Evolutionary conservation across 2,329 filamentous ascomycete genomes (phyloP).

Genomic region (Xylaria sp.): DNA sequence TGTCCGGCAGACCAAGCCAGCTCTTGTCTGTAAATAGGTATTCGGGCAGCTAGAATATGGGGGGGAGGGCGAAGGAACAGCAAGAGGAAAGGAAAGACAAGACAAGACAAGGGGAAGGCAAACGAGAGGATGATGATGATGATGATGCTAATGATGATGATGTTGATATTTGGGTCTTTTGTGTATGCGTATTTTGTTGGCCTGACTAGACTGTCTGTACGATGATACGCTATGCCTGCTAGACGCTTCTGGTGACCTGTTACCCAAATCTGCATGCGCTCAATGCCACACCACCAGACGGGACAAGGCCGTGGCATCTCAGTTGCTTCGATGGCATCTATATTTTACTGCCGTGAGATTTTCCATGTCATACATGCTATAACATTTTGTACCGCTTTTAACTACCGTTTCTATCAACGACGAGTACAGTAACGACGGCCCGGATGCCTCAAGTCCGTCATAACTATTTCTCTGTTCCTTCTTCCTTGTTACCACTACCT

Average conservation of each 20-base stretch:
- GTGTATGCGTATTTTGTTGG: constrained; percentile 1
- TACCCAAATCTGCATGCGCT: constrained; percentile 31
- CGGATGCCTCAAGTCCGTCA: constrained; percentile 29
- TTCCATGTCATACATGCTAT: not conserved
- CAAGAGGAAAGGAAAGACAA: not conserved
- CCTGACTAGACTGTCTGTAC: constrained; percentile 1
- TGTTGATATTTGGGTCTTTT: constrained; percentile 9
- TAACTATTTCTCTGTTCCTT: constrained; percentile 33
- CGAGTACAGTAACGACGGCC: constrained; percentile 32
- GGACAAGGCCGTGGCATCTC: constrained; percentile 23
- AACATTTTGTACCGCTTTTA: not conserved
- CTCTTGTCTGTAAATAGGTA: constrained; percentile 4
- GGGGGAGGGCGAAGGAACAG: not conserved
- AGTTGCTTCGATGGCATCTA: constrained; percentile 1
- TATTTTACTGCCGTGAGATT: constrained; percentile 11
- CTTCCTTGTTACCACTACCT: constrained; percentile 33
- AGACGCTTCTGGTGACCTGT: constrained; percentile 32
- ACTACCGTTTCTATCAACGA: constrained; percentile 9
- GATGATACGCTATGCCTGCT: constrained; percentile 11
- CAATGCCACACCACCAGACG: constrained; percentile 27
- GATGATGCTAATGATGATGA: no score
- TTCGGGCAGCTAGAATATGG: constrained; percentile 3
- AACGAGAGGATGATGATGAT: constrained; percentile 3
- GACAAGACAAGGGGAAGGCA: not conserved
- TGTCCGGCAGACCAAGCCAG: constrained; percentile 10